Evolutionary conservation across 1,139 yeast genomes (phyloP).

Genomic region (Hansenula lynferdii): DNA sequence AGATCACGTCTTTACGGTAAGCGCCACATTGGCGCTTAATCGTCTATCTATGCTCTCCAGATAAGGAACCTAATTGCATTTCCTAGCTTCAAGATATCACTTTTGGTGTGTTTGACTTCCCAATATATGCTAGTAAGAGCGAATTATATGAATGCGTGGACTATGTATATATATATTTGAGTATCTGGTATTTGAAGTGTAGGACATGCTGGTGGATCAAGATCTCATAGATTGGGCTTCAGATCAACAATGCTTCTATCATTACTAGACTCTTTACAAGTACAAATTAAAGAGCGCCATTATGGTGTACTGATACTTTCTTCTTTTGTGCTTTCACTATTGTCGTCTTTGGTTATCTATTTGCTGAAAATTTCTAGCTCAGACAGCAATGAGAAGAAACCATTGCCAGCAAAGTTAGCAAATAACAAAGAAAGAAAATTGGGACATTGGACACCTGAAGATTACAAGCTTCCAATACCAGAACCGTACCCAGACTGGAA

Average conservation of each 20-base stretch:
- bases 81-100: no score
- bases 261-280: not conserved
- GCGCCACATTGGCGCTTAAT: no score
- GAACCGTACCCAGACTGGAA: conserved; percentile 46
- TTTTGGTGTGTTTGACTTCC: no score
- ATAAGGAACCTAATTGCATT: not conserved
- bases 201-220: no score
- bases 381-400: conserved; percentile 9
- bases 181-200: no score
- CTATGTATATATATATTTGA: no score
- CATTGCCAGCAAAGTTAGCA: conserved; percentile 27
- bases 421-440: conserved; percentile 36
- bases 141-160: no score
- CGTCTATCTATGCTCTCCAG: no score
- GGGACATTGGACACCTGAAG: conserved; percentile 50
- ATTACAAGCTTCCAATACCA: conserved; percentile 46
- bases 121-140: no score
- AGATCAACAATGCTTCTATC: no score
- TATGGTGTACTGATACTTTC: not conserved
- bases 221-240: no score
- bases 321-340: not conserved
- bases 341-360: not conserved
- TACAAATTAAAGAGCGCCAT: not conserved
- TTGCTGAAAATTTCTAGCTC: not conserved
- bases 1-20: no score